A percentile compares a stretch with the other conserved stretches of the same genome.
Conservation (phyloP, 148 eudicot species). For the Nepenthes mirabilis region DNA sequence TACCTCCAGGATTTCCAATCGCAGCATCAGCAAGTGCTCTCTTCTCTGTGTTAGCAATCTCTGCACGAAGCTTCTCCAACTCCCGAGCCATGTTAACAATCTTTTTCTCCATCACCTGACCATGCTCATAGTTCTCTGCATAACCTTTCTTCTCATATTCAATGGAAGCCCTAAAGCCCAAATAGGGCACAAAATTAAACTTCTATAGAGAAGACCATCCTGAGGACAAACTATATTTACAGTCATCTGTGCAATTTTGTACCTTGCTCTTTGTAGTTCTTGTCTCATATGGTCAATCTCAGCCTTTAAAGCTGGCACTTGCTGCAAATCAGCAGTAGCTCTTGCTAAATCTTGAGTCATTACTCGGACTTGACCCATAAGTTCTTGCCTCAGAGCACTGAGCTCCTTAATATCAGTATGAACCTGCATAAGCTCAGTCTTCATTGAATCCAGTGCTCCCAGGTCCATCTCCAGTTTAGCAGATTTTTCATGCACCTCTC, state of each 20-base stretch:
- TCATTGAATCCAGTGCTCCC: constrained; percentile 50
- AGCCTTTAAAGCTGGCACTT: constrained; percentile 55
- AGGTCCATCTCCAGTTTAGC: constrained; percentile 68
- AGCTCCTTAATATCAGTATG: constrained; percentile 60
- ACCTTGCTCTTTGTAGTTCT: constrained; percentile 75
- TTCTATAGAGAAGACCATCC: neutral
- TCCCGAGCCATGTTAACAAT: constrained; percentile 76
- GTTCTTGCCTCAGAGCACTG: constrained; percentile 51
- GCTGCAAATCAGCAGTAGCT: constrained; percentile 56
- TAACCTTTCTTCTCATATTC: constrained; percentile 86
- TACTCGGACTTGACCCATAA: constrained; percentile 47
- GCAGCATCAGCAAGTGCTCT: constrained; percentile 77
- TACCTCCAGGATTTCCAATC: constrained; percentile 62
- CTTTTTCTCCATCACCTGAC: constrained; percentile 72
- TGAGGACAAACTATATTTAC: neutral
- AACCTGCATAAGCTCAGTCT: constrained; percentile 60
- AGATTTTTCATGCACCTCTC: constrained; percentile 57
- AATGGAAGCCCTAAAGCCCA: constrained; percentile 58
- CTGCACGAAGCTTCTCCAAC: constrained; percentile 87
- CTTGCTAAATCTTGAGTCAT: constrained; percentile 71
- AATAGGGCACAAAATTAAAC: neutral
- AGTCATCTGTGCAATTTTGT: constrained; percentile 11
- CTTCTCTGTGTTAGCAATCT: constrained; percentile 79
- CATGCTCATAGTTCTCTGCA: constrained; percentile 83
- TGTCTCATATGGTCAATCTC: constrained; percentile 62